Evolutionary conservation across 805 yeast species (phyloP), one percentile per base, ranked within the genome.

Genomic region (Grigorovia yakushimaensis): DNA sequence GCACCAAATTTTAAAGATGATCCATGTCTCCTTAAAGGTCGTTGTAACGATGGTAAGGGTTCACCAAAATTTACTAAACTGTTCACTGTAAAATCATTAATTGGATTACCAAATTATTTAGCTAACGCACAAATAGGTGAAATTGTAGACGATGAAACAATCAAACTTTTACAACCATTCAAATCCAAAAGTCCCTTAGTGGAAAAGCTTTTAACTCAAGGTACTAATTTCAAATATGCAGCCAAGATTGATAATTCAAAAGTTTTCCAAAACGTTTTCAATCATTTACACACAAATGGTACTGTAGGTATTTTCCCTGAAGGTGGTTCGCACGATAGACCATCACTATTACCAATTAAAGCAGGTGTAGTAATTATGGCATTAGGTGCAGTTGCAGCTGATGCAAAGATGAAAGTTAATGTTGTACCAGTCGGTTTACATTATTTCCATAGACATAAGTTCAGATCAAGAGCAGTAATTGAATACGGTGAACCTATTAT

Each of bases 281-380:
- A 81, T 44, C 94, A 87, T 60, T 73, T 91, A 51, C 78, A 87
- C 39, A 71, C 78, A 21, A 86, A 86, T 39, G 82, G 86, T 43
- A 85, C 95, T 54, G 72, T 91, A 8, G 96, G 96, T 3, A 85
- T 93, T 41, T 93, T 88, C 69, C 97, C 98, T 8, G 98, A 93
- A 70, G 98, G 98, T 49, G 98, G 98, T 1, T 88, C 96, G 11
- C 98, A 91, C 60, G 98, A 91, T 64, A 74, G 98, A 54, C 81
- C 98, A 0, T 94, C 88, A 52, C 67, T 91, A 55, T 73, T 91
- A 44, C 98, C 98, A 0, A 71, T 91, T 55, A 91, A 93, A 62
- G 96, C 98, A 1, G 98, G 98, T 52, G 97, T 93, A 8, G 96
- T 96, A 2, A 84, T 91, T 47, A 91, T 91, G 98, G 98, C 98